These are phyloP conservation scores for Coffea eugenioides DNA, from an alignment of 257 asterid genomes.

Conservation along the genomic window DNA sequence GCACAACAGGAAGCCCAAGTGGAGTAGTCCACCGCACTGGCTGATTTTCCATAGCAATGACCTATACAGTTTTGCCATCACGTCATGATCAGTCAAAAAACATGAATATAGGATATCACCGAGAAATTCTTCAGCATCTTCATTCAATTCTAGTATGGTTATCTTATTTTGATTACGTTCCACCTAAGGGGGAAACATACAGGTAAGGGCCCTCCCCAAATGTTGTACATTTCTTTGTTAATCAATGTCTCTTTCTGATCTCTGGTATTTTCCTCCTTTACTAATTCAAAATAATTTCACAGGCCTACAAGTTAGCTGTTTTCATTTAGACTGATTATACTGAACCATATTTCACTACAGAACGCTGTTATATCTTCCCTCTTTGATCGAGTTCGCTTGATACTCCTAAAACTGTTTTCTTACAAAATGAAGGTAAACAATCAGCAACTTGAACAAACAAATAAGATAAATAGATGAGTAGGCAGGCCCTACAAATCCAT, in stretches of 20 bases:
- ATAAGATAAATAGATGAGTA: neutral
- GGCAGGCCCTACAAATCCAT: neutral
- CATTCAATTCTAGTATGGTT: neutral
- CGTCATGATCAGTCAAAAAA: slow-evolving; percentile 12
- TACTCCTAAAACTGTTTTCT: neutral
- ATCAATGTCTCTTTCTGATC: neutral
- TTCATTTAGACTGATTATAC: too few species aligned
- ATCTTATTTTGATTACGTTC: neutral
- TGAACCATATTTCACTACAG: neutral
- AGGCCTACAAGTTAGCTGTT: neutral
- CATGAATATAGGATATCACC: neutral
- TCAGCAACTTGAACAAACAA: neutral
- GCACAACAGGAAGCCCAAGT: slow-evolving; percentile 99
- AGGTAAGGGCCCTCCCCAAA: neutral
- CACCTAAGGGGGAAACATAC: neutral
- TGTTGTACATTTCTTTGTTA: neutral
- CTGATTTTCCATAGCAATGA: slow-evolving; percentile 83
- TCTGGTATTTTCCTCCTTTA: neutral
- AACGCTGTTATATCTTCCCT: neutral
- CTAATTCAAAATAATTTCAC: neutral
- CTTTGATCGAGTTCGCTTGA: neutral
- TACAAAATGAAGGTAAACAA: neutral
- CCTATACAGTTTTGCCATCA: slow-evolving; percentile 38
- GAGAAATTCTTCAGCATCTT: neutral
- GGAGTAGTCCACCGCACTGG: slow-evolving; percentile 97